Evolutionary conservation across 176 grass and related monocot species (phyloP), one percentile per base, ranked within the genome.

Genomic region (Rhynchospora tenuis): DNA sequence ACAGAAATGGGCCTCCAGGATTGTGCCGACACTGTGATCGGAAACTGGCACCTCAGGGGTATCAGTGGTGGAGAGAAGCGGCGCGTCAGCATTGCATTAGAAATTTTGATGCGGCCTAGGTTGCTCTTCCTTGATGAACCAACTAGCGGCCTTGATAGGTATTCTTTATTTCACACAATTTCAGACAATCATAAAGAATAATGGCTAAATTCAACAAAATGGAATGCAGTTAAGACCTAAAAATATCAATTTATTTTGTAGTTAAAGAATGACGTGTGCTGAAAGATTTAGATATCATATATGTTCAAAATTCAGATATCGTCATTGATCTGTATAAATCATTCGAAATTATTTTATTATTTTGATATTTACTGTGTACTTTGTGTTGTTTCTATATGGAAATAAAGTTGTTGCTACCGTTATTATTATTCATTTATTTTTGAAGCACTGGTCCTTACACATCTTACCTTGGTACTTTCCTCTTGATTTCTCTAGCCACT

Each of bases 121-220:
- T 86, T 99, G 80, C 97, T 99, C 84, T 96, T 99, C 97, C 93
- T 99, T 52, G 97, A 99, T 59, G 97, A 99, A 89, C 97, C 97
- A 64, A 99, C 97, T 46, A 99, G 97, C 59, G 97, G 97, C 48
- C 97, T 99, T 70, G 97, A 99, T 87, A 99, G 97, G 96, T 99
- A 84, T 22, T 23, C 20, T 24, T 60, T 4, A 61, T 62, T n/a
- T 82, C 45, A 65, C 6, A 47, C 28, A 50, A 82, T 50, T 66
- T 67, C 43, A 28, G 48, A 50, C 29, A 60, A 74, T 38, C 64
- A 51, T 73, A 24, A 50, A 80, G 51, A 79, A 57, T 51, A 59
- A 44, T 42, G 7, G 42, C 59, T 81, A 20, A 31, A 2, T 23
- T 47, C 24, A 22, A 0, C 17, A n/a, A 79, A 22, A 59, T 45